These are phyloP conservation scores for Peronospora tabacina DNA, from an alignment of 352 stramenopile genomes.

Conservation along the genomic window DNA sequence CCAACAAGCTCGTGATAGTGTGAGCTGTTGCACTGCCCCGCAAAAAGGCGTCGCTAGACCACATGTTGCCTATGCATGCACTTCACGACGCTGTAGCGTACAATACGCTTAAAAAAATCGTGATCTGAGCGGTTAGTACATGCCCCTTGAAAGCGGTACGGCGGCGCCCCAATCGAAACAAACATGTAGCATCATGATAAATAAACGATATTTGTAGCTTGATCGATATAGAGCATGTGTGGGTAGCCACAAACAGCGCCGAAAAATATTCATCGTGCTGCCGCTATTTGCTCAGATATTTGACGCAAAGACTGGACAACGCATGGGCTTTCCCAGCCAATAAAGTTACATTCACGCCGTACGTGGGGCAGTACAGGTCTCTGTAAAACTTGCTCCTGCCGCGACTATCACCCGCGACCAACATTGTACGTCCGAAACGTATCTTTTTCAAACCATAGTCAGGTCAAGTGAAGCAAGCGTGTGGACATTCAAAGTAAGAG, in stretches of 20 bases:
- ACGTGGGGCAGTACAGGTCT: neutral
- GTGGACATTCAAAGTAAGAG: slow-evolving; percentile 3
- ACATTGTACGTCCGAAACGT: slow-evolving; percentile 21
- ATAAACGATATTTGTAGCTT: slow-evolving; percentile 6
- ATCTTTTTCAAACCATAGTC: slow-evolving; percentile 23
- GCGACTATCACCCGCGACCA: slow-evolving; percentile 12
- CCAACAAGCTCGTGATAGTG: slow-evolving; percentile 13
- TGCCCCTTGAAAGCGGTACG: slow-evolving; percentile 3
- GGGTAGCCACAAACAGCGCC: neutral
- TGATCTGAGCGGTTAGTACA: slow-evolving; percentile 8
- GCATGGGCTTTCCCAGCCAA: slow-evolving; percentile 16
- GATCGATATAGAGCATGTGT: neutral
- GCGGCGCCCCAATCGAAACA: neutral
- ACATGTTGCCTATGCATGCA: slow-evolving; percentile 7
- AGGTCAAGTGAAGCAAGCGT: slow-evolving; percentile 4
- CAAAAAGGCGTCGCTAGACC: slow-evolving; percentile 4
- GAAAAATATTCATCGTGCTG: slow-evolving; percentile 21
- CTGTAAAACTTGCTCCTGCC: neutral
- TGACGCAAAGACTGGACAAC: slow-evolving; percentile 12
- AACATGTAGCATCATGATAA: neutral
- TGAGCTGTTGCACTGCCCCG: neutral
- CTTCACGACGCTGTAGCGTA: neutral
- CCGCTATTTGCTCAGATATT: slow-evolving; percentile 14
- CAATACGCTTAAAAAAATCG: neutral
- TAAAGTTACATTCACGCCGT: slow-evolving; percentile 11